A percentile compares a stretch with the other conserved stretches of the same genome.
phyloP scores from a whole-genome alignment of 495 filamentous ascomycete species.

The Amorphotheca resinae region DNA sequence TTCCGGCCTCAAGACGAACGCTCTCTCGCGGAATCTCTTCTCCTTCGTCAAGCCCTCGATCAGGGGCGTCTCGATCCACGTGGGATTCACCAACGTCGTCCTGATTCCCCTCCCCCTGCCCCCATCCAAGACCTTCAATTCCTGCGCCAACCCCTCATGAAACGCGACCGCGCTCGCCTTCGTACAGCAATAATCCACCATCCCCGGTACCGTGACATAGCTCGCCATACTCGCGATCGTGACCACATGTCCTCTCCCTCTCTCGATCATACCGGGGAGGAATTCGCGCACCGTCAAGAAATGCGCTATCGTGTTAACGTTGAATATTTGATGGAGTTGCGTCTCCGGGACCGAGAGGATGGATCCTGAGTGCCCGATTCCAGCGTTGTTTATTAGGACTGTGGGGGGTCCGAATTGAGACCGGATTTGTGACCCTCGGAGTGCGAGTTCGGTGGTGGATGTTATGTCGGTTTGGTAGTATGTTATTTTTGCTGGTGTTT shows the following conservation, averaged over 20 bases:
- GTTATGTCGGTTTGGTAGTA: conserved; percentile 53
- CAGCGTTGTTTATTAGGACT: conserved; percentile 67
- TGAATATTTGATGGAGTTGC: conserved; percentile 48
- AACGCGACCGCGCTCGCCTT: conserved; percentile 57
- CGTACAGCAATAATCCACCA: conserved; percentile 53
- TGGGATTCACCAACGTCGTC: conserved; percentile 15
- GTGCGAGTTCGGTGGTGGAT: conserved; percentile 32
- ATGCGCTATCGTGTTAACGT: conserved; percentile 58
- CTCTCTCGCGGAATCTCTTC: conserved; percentile 33
- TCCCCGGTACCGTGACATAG: conserved; percentile 42
- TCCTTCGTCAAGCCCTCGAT: not conserved
- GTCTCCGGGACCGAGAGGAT: conserved; percentile 42
- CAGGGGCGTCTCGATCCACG: conserved; percentile 15
- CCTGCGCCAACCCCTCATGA: conserved; percentile 55
- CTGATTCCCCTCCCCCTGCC: too few relatives aligned
- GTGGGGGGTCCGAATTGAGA: conserved; percentile 49
- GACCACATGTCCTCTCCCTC: conserved; percentile 60
- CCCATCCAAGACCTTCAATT: conserved; percentile 46
- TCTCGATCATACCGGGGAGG: conserved; percentile 49
- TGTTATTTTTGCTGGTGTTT: too few relatives aligned
- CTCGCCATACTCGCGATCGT: conserved; percentile 49
- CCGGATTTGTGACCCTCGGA: conserved; percentile 37
- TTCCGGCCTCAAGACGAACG: conserved; percentile 43
- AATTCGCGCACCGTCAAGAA: conserved; percentile 52
- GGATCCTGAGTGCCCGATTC: conserved; percentile 44